Evolutionary conservation across 345 rosid genomes (phyloP).

Genomic region (Populus alba): DNA sequence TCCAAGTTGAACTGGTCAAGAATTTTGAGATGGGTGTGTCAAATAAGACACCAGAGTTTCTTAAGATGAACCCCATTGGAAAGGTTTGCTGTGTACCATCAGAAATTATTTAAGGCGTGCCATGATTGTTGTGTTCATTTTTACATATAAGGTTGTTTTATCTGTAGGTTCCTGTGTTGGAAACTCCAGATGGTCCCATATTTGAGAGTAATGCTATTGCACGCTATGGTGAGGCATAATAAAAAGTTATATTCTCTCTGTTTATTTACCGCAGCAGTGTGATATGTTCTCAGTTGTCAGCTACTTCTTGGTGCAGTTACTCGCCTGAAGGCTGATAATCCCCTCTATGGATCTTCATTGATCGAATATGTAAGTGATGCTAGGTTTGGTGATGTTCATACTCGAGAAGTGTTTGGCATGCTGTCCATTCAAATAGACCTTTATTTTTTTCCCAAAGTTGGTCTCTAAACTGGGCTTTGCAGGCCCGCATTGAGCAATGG

Average conservation of each 20-base stretch:
- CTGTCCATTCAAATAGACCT: background rate
- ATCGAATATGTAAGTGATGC: constrained; percentile 64
- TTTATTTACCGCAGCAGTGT: background rate
- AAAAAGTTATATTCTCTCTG: no score
- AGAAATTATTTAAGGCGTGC: background rate
- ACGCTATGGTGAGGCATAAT: constrained; percentile 55
- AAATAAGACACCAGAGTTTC: constrained; percentile 74
- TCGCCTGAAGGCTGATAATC: constrained; percentile 59
- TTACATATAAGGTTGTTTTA: background rate
- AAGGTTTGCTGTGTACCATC: constrained; percentile 40
- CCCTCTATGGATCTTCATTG: constrained; percentile 61
- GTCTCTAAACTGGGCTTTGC: background rate
- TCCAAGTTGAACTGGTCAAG: constrained; percentile 50
- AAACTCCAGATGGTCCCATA: constrained; percentile 82
- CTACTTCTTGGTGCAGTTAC: constrained; percentile 43
- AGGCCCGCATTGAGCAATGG: constrained; percentile 96
- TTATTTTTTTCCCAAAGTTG: background rate
- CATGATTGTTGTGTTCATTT: background rate
- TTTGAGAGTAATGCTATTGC: constrained; percentile 98
- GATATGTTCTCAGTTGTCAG: constrained; percentile 1
- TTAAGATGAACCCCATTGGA: constrained; percentile 90
- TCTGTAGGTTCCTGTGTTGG: constrained; percentile 80
- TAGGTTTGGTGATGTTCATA: no score
- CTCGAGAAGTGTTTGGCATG: no score
- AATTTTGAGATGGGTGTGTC: constrained; percentile 76